A percentile compares a stretch with the other conserved stretches of the same genome.
Conservation (phyloP, 371 early-diverging fungal species). For the Mucor piriformis region DNA sequence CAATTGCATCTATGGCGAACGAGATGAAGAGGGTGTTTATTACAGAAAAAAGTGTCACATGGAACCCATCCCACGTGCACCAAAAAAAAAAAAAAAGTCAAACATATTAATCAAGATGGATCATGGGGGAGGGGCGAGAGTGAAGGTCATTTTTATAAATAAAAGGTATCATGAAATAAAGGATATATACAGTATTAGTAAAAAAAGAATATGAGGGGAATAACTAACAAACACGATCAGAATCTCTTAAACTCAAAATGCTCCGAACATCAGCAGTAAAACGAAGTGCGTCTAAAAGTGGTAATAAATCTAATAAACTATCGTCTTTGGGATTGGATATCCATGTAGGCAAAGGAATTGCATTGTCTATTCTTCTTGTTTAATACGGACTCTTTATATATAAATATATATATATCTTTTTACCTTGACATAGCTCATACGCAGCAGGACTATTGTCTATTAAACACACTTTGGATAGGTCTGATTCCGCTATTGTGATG, state of each 20-base stretch:
- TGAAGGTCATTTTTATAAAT: too few relatives aligned
- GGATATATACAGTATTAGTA: too few relatives aligned
- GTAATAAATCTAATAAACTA: conserved; percentile 80
- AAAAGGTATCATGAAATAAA: too few relatives aligned
- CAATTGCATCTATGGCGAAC: not conserved
- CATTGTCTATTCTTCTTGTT: conserved; percentile 64
- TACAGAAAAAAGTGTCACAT: not conserved
- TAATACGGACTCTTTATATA: not conserved
- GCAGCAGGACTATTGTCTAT: conserved; percentile 92
- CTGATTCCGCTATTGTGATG: conserved; percentile 77
- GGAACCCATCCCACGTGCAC: too few relatives aligned
- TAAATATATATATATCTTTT: not conserved
- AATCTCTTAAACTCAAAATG: conserved; percentile 37
- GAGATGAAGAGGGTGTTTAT: not conserved
- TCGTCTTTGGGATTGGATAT: conserved; percentile 77
- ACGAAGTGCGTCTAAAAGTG: conserved; percentile 82
- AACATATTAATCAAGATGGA: too few relatives aligned
- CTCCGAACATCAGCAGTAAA: conserved; percentile 83
- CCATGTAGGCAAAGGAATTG: conserved; percentile 84
- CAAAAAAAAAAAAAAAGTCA: too few relatives aligned
- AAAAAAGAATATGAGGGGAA: too few relatives aligned
- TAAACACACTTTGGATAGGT: conserved; percentile 84
- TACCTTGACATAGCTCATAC: conserved; percentile 82
- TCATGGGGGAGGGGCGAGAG: too few relatives aligned
- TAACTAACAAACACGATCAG: too few relatives aligned